Conservation (phyloP, 441 rosid species). For the Pelargonium fulgidum region DNA sequence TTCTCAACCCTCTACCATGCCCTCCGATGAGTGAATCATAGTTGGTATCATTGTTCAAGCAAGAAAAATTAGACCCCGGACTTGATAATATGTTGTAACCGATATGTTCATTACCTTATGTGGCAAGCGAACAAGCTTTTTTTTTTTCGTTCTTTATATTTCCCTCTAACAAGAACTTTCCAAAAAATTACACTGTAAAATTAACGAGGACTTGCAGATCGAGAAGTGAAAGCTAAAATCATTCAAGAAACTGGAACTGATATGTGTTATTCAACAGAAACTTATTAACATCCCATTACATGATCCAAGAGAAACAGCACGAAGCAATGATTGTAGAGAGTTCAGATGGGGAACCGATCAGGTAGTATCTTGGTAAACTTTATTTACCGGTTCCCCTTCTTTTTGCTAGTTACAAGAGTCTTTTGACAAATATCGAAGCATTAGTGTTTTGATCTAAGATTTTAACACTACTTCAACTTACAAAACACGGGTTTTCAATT, state of each 20-base stretch:
- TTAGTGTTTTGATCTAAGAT: neutral
- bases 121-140: no score
- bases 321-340: neutral
- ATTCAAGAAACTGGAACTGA: neutral
- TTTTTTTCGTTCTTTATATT: no score
- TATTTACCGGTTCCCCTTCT: constrained; percentile 1
- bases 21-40: no score
- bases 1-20: constrained; percentile 6
- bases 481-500: constrained; percentile 22
- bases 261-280: constrained; percentile 5
- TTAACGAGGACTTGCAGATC: no score
- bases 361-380: neutral
- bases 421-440: neutral
- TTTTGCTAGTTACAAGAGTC: neutral
- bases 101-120: no score
- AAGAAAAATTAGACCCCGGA: no score
- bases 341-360: neutral
- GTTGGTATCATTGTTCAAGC: no score
- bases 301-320: neutral
- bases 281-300: neutral
- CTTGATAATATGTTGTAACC: no score
- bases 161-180: no score
- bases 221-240: neutral
- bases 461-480: neutral
- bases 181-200: no score